These are phyloP conservation scores for Hanseniaspora singularis DNA, from an alignment of 805 yeast species.

Conservation along the genomic window DNA sequence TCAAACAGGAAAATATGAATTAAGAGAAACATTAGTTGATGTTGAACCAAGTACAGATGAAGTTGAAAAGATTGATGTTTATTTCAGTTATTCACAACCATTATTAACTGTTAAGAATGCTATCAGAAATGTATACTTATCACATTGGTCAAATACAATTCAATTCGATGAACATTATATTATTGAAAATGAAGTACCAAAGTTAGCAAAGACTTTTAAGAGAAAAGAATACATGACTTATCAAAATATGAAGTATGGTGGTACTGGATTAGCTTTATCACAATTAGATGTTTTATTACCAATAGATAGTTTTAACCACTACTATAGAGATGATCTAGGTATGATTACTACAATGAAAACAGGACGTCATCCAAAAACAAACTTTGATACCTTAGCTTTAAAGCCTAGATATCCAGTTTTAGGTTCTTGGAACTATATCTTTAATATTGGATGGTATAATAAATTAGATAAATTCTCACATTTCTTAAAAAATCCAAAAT, in stretches of 20 bases:
- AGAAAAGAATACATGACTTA: constrained; percentile 60
- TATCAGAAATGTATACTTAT: constrained; percentile 69
- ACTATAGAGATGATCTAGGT: constrained; percentile 82
- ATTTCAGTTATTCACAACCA: constrained; percentile 45
- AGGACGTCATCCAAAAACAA: constrained; percentile 13
- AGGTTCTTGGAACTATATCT: constrained; percentile 94
- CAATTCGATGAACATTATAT: constrained; percentile 81
- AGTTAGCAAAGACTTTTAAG: constrained; percentile 57
- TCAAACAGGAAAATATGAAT: neutral
- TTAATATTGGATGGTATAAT: constrained; percentile 88
- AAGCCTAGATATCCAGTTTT: constrained; percentile 87
- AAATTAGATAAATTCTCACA: constrained; percentile 43
- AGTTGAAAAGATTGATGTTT: neutral
- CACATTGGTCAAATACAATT: constrained; percentile 64
- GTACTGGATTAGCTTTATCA: constrained; percentile 39
- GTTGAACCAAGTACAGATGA: neutral
- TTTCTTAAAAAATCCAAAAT: constrained; percentile 23
- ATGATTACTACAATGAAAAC: constrained; percentile 69
- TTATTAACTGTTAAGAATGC: constrained; percentile 39
- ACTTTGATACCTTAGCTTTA: constrained; percentile 36
- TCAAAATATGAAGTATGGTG: constrained; percentile 29
- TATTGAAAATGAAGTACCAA: constrained; percentile 62
- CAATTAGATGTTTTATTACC: constrained; percentile 51
- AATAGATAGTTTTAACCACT: constrained; percentile 47
- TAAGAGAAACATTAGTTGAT: neutral